phyloP scores from a whole-genome alignment of 495 filamentous ascomycete genomes.

The Penicillium argentinense region DNA sequence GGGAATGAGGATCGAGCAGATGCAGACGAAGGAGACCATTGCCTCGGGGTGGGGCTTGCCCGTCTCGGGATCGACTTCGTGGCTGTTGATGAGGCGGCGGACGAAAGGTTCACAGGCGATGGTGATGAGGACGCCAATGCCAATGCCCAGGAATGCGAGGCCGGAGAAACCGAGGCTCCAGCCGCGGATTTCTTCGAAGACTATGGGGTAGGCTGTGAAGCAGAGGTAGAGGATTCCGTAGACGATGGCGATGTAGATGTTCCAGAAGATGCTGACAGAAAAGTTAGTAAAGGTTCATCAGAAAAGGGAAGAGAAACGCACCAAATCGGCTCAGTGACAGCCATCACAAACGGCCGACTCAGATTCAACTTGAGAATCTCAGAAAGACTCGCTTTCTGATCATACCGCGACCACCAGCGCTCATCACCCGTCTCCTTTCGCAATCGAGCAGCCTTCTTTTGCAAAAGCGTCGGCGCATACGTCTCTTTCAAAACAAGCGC shows the following conservation, averaged over 20 bases:
- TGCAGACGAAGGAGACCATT: constrained; percentile 67
- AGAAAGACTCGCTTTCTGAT: constrained; percentile 56
- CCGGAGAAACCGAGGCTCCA: constrained; percentile 70
- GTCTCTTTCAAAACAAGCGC: constrained; percentile 67
- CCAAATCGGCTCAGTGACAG: constrained; percentile 80
- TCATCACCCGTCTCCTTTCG: constrained; percentile 75
- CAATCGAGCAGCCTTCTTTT: constrained; percentile 62
- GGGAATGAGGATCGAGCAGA: constrained; percentile 67
- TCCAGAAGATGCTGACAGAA: constrained; percentile 64
- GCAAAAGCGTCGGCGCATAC: constrained; percentile 72
- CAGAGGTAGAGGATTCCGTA: constrained; percentile 80
- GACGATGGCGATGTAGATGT: constrained; percentile 65
- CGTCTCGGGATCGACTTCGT: constrained; percentile 66
- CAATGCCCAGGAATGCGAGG: constrained; percentile 75
- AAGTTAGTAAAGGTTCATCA: not conserved
- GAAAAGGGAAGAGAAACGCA: constrained; percentile 31
- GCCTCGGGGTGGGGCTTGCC: constrained; percentile 70
- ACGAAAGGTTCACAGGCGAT: constrained; percentile 69
- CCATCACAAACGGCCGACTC: constrained; percentile 73
- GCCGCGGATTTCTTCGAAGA: constrained; percentile 69
- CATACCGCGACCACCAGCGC: constrained; percentile 76
- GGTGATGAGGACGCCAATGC: constrained; percentile 64
- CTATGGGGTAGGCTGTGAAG: constrained; percentile 78
- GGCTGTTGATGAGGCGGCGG: constrained; percentile 69
- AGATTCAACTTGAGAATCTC: constrained; percentile 68